Evolutionary conservation across 305 asterid species (phyloP), one percentile per base, ranked within the genome.

Genomic region (Plantago lanceolata): DNA sequence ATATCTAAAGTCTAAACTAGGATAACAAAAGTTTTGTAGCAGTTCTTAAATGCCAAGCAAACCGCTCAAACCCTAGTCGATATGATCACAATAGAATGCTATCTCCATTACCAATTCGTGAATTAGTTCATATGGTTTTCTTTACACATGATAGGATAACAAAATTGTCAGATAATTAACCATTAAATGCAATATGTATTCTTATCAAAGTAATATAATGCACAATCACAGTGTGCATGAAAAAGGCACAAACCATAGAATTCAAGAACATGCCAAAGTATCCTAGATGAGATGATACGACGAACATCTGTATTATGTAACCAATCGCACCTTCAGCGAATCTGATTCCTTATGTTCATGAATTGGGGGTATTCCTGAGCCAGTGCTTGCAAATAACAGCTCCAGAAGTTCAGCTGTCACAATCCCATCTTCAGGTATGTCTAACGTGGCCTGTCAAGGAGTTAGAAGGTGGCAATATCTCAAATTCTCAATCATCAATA

Each of bases 331-430:
- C 81, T 79, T 73, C 50, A 66, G 60, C 19, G 75, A 64, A 47
- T 35, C 64, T 55, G 71, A 59, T 26, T 67, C 54, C 71, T 68
- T 59, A 48, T 35, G 54, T 48, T 74, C 73, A 63, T 68, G 72
- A 79, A 29, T 53, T 54, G 65, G 48, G 24, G 71, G 52, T 56
- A 43, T 33, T 47, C 44, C 65, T 40, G 69, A 70, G 47, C 75
- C 67, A 61, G 84, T 67, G 68, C 50, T 35, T 35, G 75, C 88
- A 48, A 69, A 73, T 48, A 93, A 74, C 59, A 52, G 77, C 64
- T 82, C 89, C 57, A 82, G 78, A 73, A 93, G 96, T 55, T 81
- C 90, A 24, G 85, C 71, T 29, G 92, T 89, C 98, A 93, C 85
- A 70, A 87, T 80, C 18, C 98, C 98, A 67, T 89, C 88, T 81